Base-by-base conservation (phyloP, 202 grass and related monocot species). In the Carex arenaria region DNA sequence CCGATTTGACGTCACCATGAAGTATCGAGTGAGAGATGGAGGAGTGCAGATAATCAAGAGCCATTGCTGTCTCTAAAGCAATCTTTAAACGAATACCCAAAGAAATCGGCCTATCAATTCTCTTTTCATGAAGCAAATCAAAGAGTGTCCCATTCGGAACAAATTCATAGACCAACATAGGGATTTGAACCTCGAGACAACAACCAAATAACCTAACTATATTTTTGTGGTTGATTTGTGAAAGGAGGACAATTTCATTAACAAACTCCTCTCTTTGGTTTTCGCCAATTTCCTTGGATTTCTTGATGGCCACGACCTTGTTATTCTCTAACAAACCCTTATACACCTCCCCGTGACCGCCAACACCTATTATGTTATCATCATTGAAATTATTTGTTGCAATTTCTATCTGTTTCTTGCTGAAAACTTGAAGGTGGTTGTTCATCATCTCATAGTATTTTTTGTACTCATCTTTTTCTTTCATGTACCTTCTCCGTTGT, bases 191-290 rank as follows among this genome's bases (percentile, higher is more conserved):
- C 38, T 90, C 91, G 45, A 93, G 79, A 22, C 88, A 93, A 36
- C 91, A 90, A 18, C 89, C 91, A 0, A 90, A 60, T 85, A 93
- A 82, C 56, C 78, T 86, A 10, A 90, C 86, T 15, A 90, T 89
- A 42, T 90, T 85, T 32, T 76, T 55, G 15, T 93, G 91, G n/a
- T 93, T 93, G 4, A 93, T 89, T 52, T 90, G 91, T 17, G 91
- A 93, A 49, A 93, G 81, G 1, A 93, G 87, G 51, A 93, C 88
- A 55, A 93, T 93, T 87, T 93, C 88, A 2, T 93, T 93, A 3
- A 88, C 86, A 22, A 93, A 93, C 54, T 93, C 91, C 69, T 88
- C 85, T 15, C 64, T 78, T 60, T 83, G 78, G 0, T 54, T 23
- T 67, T 85, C 84, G 14, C 87, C 28, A 4, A 81, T 86, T 82